Percentiles rank a stretch among this genome's conserved stretches.
phyloP scores from a whole-genome alignment of 2,329 filamentous ascomycete genomes.

The Cordyceps tenuipes region DNA sequence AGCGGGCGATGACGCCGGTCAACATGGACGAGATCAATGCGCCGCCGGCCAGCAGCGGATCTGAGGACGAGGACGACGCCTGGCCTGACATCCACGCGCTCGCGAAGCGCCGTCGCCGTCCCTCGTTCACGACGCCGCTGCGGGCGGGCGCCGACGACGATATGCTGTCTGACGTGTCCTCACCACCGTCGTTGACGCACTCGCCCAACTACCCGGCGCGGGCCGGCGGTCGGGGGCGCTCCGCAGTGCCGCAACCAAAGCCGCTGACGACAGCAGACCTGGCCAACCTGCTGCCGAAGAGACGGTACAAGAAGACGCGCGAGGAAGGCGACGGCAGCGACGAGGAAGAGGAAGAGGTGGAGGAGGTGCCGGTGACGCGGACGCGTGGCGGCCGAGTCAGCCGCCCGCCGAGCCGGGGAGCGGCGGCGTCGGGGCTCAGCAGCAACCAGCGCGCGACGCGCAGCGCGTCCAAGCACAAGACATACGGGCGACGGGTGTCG shows the following conservation, averaged over 20 bases:
- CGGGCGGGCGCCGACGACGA: conserved; percentile 25
- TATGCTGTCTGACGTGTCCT: conserved; percentile 46
- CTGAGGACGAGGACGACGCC: conserved; percentile 32
- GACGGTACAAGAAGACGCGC: conserved; percentile 34
- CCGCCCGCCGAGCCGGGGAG: conserved; percentile 2
- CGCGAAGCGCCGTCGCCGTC: conserved; percentile 36
- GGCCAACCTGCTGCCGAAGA: conserved; percentile 44
- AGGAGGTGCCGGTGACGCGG: conserved; percentile 16
- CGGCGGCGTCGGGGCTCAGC: conserved; percentile 12
- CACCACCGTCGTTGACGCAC: conserved; percentile 57
- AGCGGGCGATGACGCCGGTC: conserved; percentile 34
- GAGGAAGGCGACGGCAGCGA: conserved; percentile 44
- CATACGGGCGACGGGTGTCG: conserved; percentile 43
- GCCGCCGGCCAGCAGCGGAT: conserved; percentile 47
- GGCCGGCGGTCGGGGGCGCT: conserved; percentile 6
- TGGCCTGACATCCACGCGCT: conserved; percentile 47
- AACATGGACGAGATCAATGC: conserved; percentile 43
- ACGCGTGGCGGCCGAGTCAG: conserved; percentile 15
- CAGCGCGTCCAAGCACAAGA: conserved; percentile 24
- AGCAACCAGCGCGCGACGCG: conserved; percentile 13
- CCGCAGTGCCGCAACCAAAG: conserved; percentile 20
- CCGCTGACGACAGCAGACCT: conserved; percentile 47
- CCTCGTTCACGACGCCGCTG: conserved; percentile 29
- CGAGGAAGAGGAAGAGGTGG: conserved; percentile 26
- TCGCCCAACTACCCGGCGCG: conserved; percentile 46